A percentile compares a stretch with the other conserved stretches of the same genome.
These are phyloP conservation scores for Beta lomatogona DNA, from an alignment of 179 eudicot species.

Conservation along the genomic window DNA sequence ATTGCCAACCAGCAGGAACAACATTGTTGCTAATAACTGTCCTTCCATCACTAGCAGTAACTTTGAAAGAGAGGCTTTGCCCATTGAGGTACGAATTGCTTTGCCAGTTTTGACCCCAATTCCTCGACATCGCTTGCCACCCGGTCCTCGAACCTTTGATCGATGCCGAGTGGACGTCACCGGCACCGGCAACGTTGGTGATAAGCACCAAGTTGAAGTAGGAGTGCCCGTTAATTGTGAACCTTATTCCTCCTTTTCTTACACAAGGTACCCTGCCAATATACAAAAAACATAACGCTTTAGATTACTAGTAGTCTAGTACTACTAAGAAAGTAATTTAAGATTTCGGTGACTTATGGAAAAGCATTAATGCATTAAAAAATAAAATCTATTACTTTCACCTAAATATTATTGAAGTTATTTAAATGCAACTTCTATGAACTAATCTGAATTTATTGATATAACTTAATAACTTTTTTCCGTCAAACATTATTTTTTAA, in stretches of 20 bases:
- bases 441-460: no score
- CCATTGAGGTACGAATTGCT: conserved; percentile 56
- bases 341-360: no score
- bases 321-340: no score
- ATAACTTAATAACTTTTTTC: no score
- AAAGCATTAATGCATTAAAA: no score
- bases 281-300: not conserved
- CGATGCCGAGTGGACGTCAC: conserved; percentile 57
- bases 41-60: conserved; percentile 61
- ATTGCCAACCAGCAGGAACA: conserved; percentile 56
- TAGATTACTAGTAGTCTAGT: no score
- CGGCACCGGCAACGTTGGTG: conserved; percentile 65
- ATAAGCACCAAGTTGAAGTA: conserved; percentile 69
- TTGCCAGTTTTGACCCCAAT: conserved; percentile 81
- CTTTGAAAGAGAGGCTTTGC: conserved; percentile 53
- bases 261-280: conserved; percentile 54
- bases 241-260: conserved; percentile 69
- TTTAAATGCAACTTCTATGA: no score
- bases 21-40: conserved; percentile 44
- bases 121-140: conserved; percentile 64
- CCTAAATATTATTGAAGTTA: no score
- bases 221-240: conserved; percentile 68
- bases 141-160: conserved; percentile 62
- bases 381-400: no score
- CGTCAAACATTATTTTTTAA: no score